phyloP scores from a whole-genome alignment of 1,284 basidiomycete species.

The Cutaneotrichosporon cutaneum region DNA sequence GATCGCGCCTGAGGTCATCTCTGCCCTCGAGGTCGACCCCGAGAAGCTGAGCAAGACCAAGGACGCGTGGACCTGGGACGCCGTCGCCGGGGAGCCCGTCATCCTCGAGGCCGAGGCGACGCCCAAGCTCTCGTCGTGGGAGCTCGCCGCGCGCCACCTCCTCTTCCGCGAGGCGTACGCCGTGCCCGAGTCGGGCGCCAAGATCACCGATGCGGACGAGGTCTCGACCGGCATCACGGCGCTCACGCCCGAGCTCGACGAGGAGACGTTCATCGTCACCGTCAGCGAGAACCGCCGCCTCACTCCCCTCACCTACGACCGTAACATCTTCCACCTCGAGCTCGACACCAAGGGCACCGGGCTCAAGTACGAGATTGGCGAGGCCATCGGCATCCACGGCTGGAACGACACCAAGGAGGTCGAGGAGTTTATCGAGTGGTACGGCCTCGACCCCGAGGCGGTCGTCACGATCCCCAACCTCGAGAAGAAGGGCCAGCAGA shows the following conservation, averaged over 20 bases:
- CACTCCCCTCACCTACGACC: constrained; percentile 91
- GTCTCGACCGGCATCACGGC: constrained; percentile 58
- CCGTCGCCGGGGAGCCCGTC: constrained; percentile 43
- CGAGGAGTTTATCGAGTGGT: constrained; percentile 85
- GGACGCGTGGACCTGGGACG: constrained; percentile 50
- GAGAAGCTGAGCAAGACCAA: constrained; percentile 48
- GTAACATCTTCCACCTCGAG: constrained; percentile 98
- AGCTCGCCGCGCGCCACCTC: constrained; percentile 83
- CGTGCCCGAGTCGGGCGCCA: constrained; percentile 54
- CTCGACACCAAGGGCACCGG: constrained; percentile 90
- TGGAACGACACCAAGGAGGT: constrained; percentile 95
- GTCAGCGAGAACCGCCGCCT: constrained; percentile 92
- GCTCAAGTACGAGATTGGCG: constrained; percentile 91
- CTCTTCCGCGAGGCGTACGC: constrained; percentile 74
- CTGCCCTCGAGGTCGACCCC: constrained; percentile 40
- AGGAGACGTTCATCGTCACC: constrained; percentile 89
- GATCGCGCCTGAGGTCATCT: constrained; percentile 29
- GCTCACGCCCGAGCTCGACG: constrained; percentile 80
- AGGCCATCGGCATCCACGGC: constrained; percentile 94
- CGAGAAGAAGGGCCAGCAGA: constrained; percentile 55
- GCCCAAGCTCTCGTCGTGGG: constrained; percentile 60
- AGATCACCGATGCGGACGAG: constrained; percentile 39
- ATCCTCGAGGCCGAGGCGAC: constrained; percentile 45
- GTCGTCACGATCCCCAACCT: constrained; percentile 78
- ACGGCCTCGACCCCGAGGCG: constrained; percentile 77